Conservation (phyloP, 2,329 filamentous ascomycete species). For the Penicillium palitans region DNA sequence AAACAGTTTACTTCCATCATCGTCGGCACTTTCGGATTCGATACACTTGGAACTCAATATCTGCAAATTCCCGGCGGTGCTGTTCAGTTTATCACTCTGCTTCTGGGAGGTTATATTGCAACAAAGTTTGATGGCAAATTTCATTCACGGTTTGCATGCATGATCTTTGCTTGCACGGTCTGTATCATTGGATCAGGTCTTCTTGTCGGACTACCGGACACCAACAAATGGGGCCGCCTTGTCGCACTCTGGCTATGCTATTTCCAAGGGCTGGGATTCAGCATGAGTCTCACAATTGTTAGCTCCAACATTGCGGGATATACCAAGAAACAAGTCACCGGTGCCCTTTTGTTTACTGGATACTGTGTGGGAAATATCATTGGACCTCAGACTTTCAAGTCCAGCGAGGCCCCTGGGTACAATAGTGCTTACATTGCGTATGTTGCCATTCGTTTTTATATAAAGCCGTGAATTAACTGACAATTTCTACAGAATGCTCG, state of each 20-base stretch:
- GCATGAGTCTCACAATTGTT: conserved; percentile 55
- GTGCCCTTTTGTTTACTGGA: conserved; percentile 52
- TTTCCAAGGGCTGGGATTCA: conserved; percentile 56
- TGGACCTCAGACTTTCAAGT: conserved; percentile 56
- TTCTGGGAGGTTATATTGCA: conserved; percentile 54
- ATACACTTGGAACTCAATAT: conserved; percentile 55
- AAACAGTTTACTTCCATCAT: conserved; percentile 50
- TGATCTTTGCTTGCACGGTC: conserved; percentile 57
- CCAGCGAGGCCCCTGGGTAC: conserved; percentile 52
- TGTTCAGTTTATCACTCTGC: conserved; percentile 57
- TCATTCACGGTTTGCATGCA: conserved; percentile 55
- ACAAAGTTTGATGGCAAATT: conserved; percentile 49
- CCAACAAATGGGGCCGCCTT: conserved; percentile 58
- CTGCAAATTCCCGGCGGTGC: conserved; percentile 62
- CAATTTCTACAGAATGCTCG: conserved; percentile 49
- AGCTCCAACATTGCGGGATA: conserved; percentile 56
- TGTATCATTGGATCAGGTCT: conserved; percentile 56
- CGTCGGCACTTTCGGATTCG: conserved; percentile 50
- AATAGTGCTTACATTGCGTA: conserved; percentile 38
- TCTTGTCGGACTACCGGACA: conserved; percentile 53
- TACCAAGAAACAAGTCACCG: conserved; percentile 57
- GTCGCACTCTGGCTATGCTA: conserved; percentile 60
- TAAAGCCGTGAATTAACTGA: conserved; percentile 1
- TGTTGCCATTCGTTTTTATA: background rate
- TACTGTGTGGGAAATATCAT: conserved; percentile 59